phyloP scores from a whole-genome alignment of 1,284 basidiomycete genomes.

The Ustilago lituana region DNA sequence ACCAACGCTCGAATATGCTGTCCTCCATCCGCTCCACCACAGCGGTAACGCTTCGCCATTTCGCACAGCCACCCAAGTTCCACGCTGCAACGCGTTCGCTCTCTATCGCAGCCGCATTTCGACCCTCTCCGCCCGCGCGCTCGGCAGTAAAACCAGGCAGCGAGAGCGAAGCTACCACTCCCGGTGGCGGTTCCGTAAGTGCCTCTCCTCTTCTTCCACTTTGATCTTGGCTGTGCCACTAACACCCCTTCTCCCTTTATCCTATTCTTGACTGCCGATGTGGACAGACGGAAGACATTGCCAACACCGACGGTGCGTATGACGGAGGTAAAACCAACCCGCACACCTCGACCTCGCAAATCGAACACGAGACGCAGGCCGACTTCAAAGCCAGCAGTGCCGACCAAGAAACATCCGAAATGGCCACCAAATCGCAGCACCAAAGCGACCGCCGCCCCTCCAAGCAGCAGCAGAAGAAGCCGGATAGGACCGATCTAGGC shows the following conservation, averaged over 20 bases:
- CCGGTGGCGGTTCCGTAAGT: conserved; percentile 41
- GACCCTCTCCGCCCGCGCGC: not conserved
- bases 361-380: conserved; percentile 24
- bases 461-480: conserved; percentile 16
- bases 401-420: conserved; percentile 8
- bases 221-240: not conserved
- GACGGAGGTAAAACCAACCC: conserved; percentile 21
- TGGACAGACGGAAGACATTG: conserved; percentile 41
- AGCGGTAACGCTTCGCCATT: too few relatives aligned
- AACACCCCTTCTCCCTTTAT: not conserved
- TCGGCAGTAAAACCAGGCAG: conserved; percentile 45
- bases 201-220: not conserved
- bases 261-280: too few relatives aligned
- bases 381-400: conserved; percentile 16
- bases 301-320: conserved; percentile 31
- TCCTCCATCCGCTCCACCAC: too few relatives aligned
- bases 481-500: conserved; percentile 15
- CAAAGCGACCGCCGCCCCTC: conserved; percentile 6
- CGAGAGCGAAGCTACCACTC: conserved; percentile 40
- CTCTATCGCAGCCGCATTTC: too few relatives aligned
- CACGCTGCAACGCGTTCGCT: too few relatives aligned
- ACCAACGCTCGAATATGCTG: too few relatives aligned
- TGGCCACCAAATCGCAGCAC: conserved; percentile 12
- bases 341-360: conserved; percentile 6
- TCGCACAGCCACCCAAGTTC: too few relatives aligned